These are phyloP conservation scores for Boletus rufocinnamomeus DNA, from an alignment of 768 basidiomycete genomes.

Conservation along the genomic window DNA sequence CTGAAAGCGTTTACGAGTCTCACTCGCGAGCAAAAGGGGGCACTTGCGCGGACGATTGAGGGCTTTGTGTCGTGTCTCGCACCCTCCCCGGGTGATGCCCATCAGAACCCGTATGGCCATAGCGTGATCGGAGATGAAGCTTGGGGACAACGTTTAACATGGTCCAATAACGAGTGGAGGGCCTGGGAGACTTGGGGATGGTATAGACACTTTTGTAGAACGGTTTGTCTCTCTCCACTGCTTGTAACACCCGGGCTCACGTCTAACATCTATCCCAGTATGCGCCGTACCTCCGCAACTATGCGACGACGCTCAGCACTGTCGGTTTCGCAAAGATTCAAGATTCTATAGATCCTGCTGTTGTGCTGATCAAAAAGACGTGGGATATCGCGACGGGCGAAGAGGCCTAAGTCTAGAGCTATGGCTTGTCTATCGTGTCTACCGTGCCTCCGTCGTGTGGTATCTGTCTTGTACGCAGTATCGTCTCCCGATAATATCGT, in stretches of 20 bases:
- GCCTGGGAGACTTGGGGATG: slow-evolving; percentile 90
- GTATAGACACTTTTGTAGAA: slow-evolving; percentile 87
- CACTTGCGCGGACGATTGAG: slow-evolving; percentile 69
- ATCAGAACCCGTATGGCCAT: slow-evolving; percentile 53
- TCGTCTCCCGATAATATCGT: slow-evolving; percentile 3
- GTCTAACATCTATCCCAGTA: slow-evolving; percentile 48
- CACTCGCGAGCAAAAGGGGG: slow-evolving; percentile 74
- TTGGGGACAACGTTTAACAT: slow-evolving; percentile 70
- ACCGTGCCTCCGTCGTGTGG: background rate
- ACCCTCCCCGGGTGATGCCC: slow-evolving; percentile 40
- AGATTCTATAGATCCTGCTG: slow-evolving; percentile 55
- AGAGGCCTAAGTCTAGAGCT: slow-evolving; percentile 33
- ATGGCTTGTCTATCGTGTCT: background rate
- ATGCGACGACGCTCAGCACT: slow-evolving; percentile 66
- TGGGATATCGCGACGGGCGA: slow-evolving; percentile 75
- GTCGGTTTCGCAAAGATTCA: slow-evolving; percentile 71
- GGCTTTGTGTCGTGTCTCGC: slow-evolving; percentile 72
- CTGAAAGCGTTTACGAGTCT: slow-evolving; percentile 75
- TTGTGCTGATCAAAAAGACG: slow-evolving; percentile 58
- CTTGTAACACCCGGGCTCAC: slow-evolving; percentile 1
- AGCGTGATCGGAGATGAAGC: slow-evolving; percentile 62
- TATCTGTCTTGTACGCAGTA: slow-evolving; percentile 6
- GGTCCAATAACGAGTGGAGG: slow-evolving; percentile 77
- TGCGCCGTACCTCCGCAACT: slow-evolving; percentile 75
- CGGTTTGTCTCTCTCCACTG: slow-evolving; percentile 45